Evolutionary conservation across 2,329 filamentous ascomycete genomes (phyloP), one percentile per base, ranked within the genome.

Genomic region (Alternaria rosae): DNA sequence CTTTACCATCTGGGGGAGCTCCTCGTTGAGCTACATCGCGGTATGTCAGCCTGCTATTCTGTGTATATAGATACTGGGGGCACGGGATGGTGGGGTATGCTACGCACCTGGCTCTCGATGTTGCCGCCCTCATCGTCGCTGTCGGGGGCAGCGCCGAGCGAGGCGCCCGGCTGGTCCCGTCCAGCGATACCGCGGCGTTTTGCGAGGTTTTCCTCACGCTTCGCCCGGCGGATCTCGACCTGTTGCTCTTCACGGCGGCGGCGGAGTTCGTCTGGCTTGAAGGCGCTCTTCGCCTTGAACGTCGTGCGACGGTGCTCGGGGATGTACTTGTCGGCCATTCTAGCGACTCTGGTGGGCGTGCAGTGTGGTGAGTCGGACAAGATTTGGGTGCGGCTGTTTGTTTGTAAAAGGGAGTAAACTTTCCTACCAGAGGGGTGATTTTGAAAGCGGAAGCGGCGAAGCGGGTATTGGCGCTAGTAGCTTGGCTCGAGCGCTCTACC

Each of bases 201-300:
- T 82, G 95, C 95, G 80, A 99, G 85, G 84, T 97, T 98, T 86
- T 99, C 95, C 84, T 99, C 95, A 80, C 95, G 91, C 89, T 98
- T 98, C 70, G 94, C 92, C 85, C 97, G 97, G 81, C 95, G 91
- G 79, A 99, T 99, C 85, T 99, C 95, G 70, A 99, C 95, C 85
- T 98, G 95, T 83, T 97, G 94, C 84, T 99, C 95, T 82, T 99
- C 95, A 80, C 95, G 95, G 80, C 95, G 95, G 78, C 95, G 94
- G 80, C 95, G 93, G 71, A 99, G 91, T 86, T 99, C 95, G 82
- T 99, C 95, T 76, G 94, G 94, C 89, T 97, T 97, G 88, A 99
- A 98, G 78, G 93, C 93, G 84, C 92, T 94, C 88, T 97, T 97
- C 58, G 95, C 95, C 91, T 99, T 99, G 90, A 97, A 99, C 85